These are phyloP conservation scores for Coleophoma eucalyptorum DNA, from an alignment of 2,329 filamentous ascomycete genomes.

Conservation along the genomic window DNA sequence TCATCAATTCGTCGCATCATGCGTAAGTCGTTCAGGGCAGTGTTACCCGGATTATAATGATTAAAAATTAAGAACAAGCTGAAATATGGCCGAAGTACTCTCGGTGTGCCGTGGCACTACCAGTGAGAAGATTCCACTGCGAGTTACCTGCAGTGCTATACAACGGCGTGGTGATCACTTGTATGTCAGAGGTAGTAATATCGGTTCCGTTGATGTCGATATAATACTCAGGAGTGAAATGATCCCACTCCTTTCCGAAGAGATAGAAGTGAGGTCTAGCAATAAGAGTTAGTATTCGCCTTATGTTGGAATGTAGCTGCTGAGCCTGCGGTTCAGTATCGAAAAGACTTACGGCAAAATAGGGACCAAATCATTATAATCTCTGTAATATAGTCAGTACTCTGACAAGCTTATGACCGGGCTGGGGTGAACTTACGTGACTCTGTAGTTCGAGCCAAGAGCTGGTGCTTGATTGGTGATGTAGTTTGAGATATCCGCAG, in stretches of 20 bases:
- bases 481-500: slow-evolving; percentile 20
- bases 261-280: slow-evolving; percentile 27
- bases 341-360: slow-evolving; percentile 45
- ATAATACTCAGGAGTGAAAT: slow-evolving; percentile 12
- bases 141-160: slow-evolving; percentile 2
- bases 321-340: no score
- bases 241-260: slow-evolving; percentile 10
- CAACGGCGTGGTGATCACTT: not conserved
- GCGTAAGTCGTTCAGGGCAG: no score
- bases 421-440: slow-evolving; percentile 38
- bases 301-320: no score
- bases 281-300: no score
- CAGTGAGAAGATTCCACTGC: not conserved
- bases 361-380: slow-evolving; percentile 64
- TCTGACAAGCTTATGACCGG: not conserved
- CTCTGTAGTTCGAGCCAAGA: slow-evolving; percentile 47
- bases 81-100: not conserved
- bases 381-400: slow-evolving; percentile 22
- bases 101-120: not conserved
- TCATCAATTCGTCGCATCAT: no score
- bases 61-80: no score
- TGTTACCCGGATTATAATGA: no score
- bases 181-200: not conserved
- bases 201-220: not conserved
- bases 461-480: slow-evolving; percentile 17